Evolutionary conservation across 2,329 filamentous ascomycete genomes (phyloP).

Genomic region (Didymella keratinophila): DNA sequence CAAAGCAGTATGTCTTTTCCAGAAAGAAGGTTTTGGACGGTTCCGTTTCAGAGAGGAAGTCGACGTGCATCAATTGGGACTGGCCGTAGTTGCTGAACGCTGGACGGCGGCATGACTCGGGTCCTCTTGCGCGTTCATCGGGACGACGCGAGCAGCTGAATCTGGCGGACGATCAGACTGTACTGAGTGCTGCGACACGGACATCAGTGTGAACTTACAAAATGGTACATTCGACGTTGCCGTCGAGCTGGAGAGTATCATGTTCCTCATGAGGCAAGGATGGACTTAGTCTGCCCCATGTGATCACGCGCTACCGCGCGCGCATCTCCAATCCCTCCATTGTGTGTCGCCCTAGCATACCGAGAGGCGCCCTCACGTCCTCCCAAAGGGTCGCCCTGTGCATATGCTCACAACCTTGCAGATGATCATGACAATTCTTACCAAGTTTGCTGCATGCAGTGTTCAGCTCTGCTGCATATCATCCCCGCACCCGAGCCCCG

Average conservation of each 20-base stretch:
- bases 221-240: neutral
- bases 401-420: slow-evolving; percentile 12
- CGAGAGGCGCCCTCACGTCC: slow-evolving; percentile 1
- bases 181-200: neutral
- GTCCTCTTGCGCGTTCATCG: neutral
- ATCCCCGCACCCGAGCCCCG: slow-evolving; percentile 13
- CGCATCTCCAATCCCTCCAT: neutral
- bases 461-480: slow-evolving; percentile 2
- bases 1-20: too few species aligned
- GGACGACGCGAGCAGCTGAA: neutral
- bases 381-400: slow-evolving; percentile 12
- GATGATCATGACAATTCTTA: slow-evolving; percentile 8
- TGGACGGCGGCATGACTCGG: neutral
- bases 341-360: slow-evolving; percentile 6
- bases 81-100: too few species aligned
- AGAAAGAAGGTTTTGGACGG: too few species aligned
- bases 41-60: too few species aligned
- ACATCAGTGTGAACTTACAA: neutral
- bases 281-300: neutral
- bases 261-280: neutral
- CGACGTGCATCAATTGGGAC: too few species aligned
- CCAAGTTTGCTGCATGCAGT: slow-evolving; percentile 2
- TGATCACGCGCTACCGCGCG: slow-evolving; percentile 1
- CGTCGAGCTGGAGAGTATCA: neutral
- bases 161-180: neutral